These are phyloP conservation scores for Apiospora sp. DNA, from an alignment of 2,329 filamentous ascomycete species.

Conservation along the genomic window DNA sequence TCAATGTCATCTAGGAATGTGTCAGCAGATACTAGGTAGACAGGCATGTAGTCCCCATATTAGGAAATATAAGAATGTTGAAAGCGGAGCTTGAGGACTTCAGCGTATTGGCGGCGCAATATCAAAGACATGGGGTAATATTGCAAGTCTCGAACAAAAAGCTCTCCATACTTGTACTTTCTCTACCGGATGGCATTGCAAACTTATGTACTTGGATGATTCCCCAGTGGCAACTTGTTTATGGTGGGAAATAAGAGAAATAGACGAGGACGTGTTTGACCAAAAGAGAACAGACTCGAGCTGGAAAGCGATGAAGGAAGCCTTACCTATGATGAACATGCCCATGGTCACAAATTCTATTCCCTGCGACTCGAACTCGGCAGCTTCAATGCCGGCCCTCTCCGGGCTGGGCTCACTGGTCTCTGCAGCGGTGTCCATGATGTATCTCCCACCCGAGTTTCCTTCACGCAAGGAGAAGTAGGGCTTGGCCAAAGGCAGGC, in stretches of 20 bases:
- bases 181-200: not conserved
- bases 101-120: not conserved
- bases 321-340: slow-evolving; percentile 77
- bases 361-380: slow-evolving; percentile 42
- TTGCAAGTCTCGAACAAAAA: not conserved
- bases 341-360: slow-evolving; percentile 75
- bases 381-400: slow-evolving; percentile 22
- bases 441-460: slow-evolving; percentile 5
- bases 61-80: slow-evolving; percentile 6
- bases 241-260: not conserved
- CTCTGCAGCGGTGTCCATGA: slow-evolving; percentile 18
- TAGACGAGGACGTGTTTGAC: not conserved
- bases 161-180: not conserved
- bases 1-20: slow-evolving; percentile 82
- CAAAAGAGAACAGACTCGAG: not conserved
- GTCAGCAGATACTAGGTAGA: slow-evolving; percentile 28
- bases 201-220: not conserved
- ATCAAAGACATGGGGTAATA: not conserved
- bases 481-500: slow-evolving; percentile 13
- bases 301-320: not conserved
- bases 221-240: not conserved
- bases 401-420: not conserved
- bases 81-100: not conserved
- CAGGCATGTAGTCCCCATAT: slow-evolving; percentile 20
- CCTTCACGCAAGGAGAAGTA: not conserved